Evolutionary conservation across 371 early-diverging fungal species (phyloP).

Genomic region (Mucor racemosus): DNA sequence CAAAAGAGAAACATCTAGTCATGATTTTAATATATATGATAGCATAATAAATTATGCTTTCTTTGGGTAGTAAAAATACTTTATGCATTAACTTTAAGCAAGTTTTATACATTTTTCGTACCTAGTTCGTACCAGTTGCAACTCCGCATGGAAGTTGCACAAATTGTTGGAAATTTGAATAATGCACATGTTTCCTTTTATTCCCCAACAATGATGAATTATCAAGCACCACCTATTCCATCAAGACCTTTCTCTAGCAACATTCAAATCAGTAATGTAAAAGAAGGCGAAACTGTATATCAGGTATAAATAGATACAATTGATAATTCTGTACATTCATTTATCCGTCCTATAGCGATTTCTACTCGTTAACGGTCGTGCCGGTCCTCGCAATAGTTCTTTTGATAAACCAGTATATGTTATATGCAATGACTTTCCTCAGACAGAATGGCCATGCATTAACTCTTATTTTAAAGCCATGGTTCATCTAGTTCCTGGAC

Average conservation of each 20-base stretch:
- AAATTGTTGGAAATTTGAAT: not conserved
- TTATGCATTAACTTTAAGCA: not conserved
- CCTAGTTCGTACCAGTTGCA: not conserved
- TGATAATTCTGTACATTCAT: not conserved
- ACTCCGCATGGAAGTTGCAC: not conserved
- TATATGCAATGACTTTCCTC: slow-evolving; percentile 53
- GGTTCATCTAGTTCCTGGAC: slow-evolving; percentile 64
- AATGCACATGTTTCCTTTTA: slow-evolving; percentile 1
- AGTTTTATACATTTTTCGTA: not conserved
- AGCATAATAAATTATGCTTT: no score
- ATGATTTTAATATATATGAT: no score
- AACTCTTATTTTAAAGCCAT: slow-evolving; percentile 68
- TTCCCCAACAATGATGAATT: slow-evolving; percentile 8
- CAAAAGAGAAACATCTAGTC: no score
- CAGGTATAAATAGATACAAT: slow-evolving; percentile 26
- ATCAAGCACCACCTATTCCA: slow-evolving; percentile 15
- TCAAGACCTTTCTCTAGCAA: not conserved
- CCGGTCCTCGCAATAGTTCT: slow-evolving; percentile 32
- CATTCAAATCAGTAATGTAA: slow-evolving; percentile 45
- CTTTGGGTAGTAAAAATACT: no score
- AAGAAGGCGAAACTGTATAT: slow-evolving; percentile 60
- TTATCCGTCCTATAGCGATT: slow-evolving; percentile 43
- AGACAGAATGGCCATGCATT: slow-evolving; percentile 57
- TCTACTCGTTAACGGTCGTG: slow-evolving; percentile 61
- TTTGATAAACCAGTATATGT: slow-evolving; percentile 49